Conservation (phyloP, 306 rosid genomes). For the Gleditsia sinensis region DNA sequence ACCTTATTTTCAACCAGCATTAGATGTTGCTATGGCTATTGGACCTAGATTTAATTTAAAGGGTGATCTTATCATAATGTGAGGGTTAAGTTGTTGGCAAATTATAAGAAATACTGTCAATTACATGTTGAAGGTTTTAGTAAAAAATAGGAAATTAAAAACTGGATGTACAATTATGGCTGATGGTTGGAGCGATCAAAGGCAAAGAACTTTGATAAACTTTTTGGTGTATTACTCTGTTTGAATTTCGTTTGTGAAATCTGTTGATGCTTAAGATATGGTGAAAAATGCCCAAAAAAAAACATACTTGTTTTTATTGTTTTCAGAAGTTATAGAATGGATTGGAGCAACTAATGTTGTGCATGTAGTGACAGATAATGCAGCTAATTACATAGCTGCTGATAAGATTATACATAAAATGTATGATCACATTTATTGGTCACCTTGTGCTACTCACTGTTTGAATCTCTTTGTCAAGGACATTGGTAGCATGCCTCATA, state of each 20-base stretch:
- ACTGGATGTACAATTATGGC: neutral
- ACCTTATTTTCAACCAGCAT: neutral
- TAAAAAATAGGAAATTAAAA: neutral
- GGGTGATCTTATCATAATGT: neutral
- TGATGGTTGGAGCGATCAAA: neutral
- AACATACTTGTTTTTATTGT: neutral
- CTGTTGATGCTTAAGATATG: neutral
- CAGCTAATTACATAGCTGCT: neutral
- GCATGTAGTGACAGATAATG: neutral
- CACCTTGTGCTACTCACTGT: neutral
- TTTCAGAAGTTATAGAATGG: neutral
- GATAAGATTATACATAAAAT: neutral
- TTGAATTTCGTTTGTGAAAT: neutral
- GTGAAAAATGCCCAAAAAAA: neutral
- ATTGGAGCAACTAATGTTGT: neutral
- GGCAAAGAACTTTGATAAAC: neutral
- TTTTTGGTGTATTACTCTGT: neutral
- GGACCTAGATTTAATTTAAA: neutral
- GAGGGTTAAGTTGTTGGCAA: neutral
- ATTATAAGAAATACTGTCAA: neutral
- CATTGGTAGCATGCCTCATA: neutral
- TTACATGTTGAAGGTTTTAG: neutral
- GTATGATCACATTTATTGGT: neutral
- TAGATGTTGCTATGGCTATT: neutral
- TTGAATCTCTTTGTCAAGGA: neutral